phyloP scores from a whole-genome alignment of 192 early-diverging fungal species.

The Oehlia diaphana region DNA sequence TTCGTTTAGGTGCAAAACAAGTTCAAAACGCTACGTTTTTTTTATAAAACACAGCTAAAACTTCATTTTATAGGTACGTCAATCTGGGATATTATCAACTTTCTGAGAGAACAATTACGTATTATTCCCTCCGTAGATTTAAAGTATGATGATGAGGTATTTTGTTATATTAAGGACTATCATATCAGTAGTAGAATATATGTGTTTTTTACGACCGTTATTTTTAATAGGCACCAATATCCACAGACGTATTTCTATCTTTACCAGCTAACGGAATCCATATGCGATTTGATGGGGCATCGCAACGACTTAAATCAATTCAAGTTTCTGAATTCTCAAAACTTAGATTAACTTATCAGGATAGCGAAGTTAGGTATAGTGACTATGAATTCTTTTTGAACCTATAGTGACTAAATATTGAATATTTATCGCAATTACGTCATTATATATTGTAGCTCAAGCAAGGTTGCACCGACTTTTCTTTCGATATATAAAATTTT shows the following conservation, averaged over 20 bases:
- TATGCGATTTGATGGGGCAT: constrained; percentile 56
- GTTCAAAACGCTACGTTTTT: background rate
- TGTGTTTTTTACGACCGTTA: background rate
- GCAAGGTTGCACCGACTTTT: constrained; percentile 65
- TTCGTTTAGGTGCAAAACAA: constrained; percentile 46
- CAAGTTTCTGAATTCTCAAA: constrained; percentile 62
- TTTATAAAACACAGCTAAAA: background rate
- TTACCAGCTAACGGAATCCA: constrained; percentile 53
- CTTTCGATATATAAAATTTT: constrained; percentile 67
- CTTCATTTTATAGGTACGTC: constrained; percentile 50
- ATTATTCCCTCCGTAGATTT: constrained; percentile 61
- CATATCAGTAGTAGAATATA: background rate
- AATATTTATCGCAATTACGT: constrained; percentile 6
- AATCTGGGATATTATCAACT: constrained; percentile 58
- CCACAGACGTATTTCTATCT: constrained; percentile 41
- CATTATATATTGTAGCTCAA: constrained; percentile 45
- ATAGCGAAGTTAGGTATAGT: constrained; percentile 56
- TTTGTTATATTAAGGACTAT: constrained; percentile 7
- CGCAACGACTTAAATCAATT: constrained; percentile 62
- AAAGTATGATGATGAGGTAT: constrained; percentile 64
- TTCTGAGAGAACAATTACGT: constrained; percentile 49
- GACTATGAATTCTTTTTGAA: background rate
- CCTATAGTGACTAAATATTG: too few relatives aligned
- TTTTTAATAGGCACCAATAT: constrained; percentile 43
- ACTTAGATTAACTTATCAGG: constrained; percentile 55